Evolutionary conservation across 805 yeast genomes (phyloP).

Genomic region (Kodamaea leandrae): DNA sequence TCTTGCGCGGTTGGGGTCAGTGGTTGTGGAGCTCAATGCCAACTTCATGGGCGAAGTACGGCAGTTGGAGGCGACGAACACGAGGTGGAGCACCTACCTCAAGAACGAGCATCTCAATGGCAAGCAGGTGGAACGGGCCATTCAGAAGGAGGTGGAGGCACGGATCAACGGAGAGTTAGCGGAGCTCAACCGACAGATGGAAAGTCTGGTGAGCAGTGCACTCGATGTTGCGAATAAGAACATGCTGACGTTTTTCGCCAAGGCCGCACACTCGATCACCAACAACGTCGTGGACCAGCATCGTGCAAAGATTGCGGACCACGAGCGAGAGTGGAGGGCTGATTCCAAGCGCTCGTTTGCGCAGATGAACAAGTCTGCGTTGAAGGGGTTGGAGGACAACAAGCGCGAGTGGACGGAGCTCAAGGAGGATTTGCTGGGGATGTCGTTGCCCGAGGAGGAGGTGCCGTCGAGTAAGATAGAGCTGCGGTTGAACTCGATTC

Average conservation of each 20-base stretch:
- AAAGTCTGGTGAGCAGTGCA: constrained; percentile 1
- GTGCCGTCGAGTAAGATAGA: constrained; percentile 1
- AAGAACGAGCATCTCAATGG: constrained; percentile 6
- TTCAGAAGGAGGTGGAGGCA: constrained; percentile 3
- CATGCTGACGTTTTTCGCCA: constrained; percentile 1
- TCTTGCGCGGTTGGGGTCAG: constrained; percentile 4
- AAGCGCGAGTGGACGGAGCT: constrained; percentile 6
- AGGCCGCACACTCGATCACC: constrained; percentile 6
- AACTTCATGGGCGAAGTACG: constrained; percentile 3
- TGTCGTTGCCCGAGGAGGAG: constrained; percentile 4
- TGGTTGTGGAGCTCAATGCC: constrained; percentile 6
- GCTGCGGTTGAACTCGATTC: constrained; percentile 7
- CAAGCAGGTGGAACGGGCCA: not conserved
- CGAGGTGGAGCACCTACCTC: constrained; percentile 2
- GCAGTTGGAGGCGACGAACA: not conserved
- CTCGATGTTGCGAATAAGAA: constrained; percentile 2
- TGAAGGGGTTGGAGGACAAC: constrained; percentile 5
- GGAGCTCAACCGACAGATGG: constrained; percentile 3
- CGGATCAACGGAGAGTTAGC: constrained; percentile 5
- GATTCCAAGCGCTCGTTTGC: constrained; percentile 3
- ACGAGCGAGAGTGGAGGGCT: constrained; percentile 4
- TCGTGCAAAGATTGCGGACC: constrained; percentile 3
- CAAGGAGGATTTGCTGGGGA: constrained; percentile 6
- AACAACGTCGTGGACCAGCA: constrained; percentile 4
- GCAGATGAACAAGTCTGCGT: constrained; percentile 4